phyloP scores from a whole-genome alignment of 2,329 filamentous ascomycete genomes.

The Coleophoma eucalyptorum region DNA sequence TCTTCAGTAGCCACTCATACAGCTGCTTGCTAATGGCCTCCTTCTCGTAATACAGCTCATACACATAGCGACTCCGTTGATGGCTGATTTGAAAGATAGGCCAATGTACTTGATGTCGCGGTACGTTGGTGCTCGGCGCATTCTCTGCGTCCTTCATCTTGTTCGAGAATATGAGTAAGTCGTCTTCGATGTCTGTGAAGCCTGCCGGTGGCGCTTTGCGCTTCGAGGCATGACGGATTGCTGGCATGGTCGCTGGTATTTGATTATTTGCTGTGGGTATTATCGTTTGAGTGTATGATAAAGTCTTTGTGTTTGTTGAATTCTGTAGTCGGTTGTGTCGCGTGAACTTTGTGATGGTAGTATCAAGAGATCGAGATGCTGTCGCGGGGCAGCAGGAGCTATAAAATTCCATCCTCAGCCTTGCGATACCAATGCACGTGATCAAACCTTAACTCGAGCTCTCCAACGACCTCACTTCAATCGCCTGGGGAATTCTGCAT shows the following conservation, averaged over 20 bases:
- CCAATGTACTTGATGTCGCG: conserved; percentile 89
- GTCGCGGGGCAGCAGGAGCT: conserved; percentile 5
- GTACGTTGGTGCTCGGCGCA: conserved; percentile 73
- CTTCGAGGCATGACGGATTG: conserved; percentile 70
- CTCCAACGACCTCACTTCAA: too few species aligned
- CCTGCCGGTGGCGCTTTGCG: conserved; percentile 81
- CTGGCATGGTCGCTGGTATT: conserved; percentile 54
- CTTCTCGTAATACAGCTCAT: conserved; percentile 97
- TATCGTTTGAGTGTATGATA: too few species aligned
- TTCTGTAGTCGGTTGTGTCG: conserved; percentile 12
- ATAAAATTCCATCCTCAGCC: conserved; percentile 2
- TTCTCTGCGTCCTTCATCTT: conserved; percentile 97
- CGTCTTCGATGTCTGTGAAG: conserved; percentile 85
- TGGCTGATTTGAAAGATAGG: conserved; percentile 97
- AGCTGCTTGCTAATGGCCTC: conserved; percentile 89
- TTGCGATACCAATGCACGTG: background rate
- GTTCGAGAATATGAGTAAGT: conserved; percentile 79
- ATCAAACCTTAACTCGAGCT: background rate
- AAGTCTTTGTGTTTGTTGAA: background rate
- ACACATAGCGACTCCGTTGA: conserved; percentile 88
- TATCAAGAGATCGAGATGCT: background rate
- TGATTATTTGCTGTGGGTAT: too few species aligned
- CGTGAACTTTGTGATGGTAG: too few species aligned
- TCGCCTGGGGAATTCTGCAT: too few species aligned
- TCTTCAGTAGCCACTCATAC: conserved; percentile 96